Evolutionary conservation across 495 filamentous ascomycete species (phyloP), one percentile per base, ranked within the genome.

Genomic region (Penicillium lividum): DNA sequence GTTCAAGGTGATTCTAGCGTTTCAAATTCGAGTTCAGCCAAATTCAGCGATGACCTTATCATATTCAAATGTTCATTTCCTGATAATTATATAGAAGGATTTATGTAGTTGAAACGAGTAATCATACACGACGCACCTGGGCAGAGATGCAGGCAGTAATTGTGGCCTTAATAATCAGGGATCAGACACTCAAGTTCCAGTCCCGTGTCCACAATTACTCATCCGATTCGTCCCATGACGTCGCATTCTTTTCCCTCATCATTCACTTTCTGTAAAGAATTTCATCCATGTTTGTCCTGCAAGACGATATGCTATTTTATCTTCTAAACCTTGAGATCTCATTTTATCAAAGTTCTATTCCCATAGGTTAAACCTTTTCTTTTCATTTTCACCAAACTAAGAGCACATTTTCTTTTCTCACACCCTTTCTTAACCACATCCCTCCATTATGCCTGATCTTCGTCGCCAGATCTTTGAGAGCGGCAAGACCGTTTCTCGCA

Each of bases 401-500:
- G 8, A 36, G 13, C 33, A 4, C 11, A 7, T 10, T 11, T 11
- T 22, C 43, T 54, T 57, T 61, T 30, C 31, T 51, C 44, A 40
- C 58, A 56, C 53, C 59, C 27, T 53, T 56, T 30, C 59, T 52
- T 40, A 13, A 40, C 15, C 38, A n/a, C 4, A 28, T 33, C 52
- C 25, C 59, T 25, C 51, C 57, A 72, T 15, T 54, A 79, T 79
- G 77, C 77, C 74, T 22, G 77, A 80, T 65, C 83, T 97, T 53
- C 84, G 90, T 65, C 87, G 93, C 68, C 90, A 90, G 70, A 91
- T 89, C 34, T 65, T 79, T 10, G 89, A 93, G 78, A 90, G 87
- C 76, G 86, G 86, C 69, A 98, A 98, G 79, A 98, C 93, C 36
- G 81, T 94, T 50, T 97, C 94, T 36, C 86, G 88, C 68, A 97